A percentile compares a stretch with the other conserved stretches of the same genome.
Conservation (phyloP, 2,329 filamentous ascomycete species). For the Rhinocladiella mackenziei region DNA sequence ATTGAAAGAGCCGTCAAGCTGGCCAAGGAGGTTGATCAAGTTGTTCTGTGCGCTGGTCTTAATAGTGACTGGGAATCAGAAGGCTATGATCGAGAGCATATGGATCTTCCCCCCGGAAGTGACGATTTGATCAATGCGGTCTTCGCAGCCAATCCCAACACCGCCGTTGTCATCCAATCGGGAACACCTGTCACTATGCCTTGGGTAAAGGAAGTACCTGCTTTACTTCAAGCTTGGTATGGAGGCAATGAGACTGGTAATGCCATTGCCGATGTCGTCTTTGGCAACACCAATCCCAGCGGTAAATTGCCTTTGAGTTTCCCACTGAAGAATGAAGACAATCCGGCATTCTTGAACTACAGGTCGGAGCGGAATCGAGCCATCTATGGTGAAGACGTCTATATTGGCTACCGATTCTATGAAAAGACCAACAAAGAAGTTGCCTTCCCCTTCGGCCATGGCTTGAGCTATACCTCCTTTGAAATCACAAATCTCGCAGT, state of each 20-base stretch:
- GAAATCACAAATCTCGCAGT: conserved; percentile 47
- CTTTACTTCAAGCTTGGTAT: conserved; percentile 75
- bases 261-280: conserved; percentile 71
- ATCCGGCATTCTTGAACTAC: conserved; percentile 73
- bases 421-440: conserved; percentile 63
- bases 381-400: conserved; percentile 75
- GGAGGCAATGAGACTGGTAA: conserved; percentile 84
- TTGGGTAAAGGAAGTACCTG: conserved; percentile 45
- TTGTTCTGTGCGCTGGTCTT: conserved; percentile 71
- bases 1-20: conserved; percentile 64
- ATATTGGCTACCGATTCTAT: conserved; percentile 77
- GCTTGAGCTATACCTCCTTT: conserved; percentile 73
- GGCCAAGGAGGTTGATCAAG: conserved; percentile 68
- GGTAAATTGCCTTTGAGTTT: conserved; percentile 73
- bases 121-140: conserved; percentile 62
- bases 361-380: conserved; percentile 65
- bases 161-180: conserved; percentile 70
- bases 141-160: conserved; percentile 62
- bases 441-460: conserved; percentile 75
- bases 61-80: conserved; percentile 81
- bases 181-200: conserved; percentile 63
- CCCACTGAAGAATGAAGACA: conserved; percentile 63
- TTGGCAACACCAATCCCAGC: conserved; percentile 68
- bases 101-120: conserved; percentile 51
- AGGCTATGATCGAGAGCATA: conserved; percentile 57